Evolutionary conservation across 768 basidiomycete species (phyloP).

Genomic region (Daedaleopsis nitida): DNA sequence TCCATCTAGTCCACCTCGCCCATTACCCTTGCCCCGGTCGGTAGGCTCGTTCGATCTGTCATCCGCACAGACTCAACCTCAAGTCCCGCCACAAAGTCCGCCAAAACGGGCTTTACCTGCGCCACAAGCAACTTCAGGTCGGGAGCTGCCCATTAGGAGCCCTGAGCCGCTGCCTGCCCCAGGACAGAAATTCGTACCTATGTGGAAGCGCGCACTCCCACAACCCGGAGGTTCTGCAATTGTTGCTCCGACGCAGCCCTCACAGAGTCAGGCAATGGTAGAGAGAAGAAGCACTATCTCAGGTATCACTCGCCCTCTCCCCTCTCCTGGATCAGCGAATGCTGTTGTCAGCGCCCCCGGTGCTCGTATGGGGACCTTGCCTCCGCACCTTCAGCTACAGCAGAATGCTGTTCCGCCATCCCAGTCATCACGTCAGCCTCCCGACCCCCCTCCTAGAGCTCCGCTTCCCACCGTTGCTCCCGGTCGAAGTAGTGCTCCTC

Average conservation of each 20-base stretch:
- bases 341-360: neutral
- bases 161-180: conserved; percentile 12
- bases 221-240: conserved; percentile 22
- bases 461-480: neutral
- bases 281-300: conserved; percentile 28
- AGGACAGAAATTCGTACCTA: conserved; percentile 40
- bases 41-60: conserved; percentile 14
- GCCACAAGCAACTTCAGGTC: conserved; percentile 1
- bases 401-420: conserved; percentile 6
- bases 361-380: conserved; percentile 6
- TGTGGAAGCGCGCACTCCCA: conserved; percentile 44
- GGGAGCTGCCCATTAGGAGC: conserved; percentile 1
- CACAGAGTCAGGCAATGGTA: conserved; percentile 3
- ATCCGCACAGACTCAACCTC: conserved; percentile 3
- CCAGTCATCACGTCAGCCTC: conserved; percentile 1
- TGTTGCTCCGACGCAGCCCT: conserved; percentile 4
- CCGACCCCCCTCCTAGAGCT: neutral
- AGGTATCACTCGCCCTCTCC: conserved; percentile 7
- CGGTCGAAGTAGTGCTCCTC: neutral
- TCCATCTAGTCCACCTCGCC: conserved; percentile 17
- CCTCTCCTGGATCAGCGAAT: neutral
- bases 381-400: conserved; percentile 24
- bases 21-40: conserved; percentile 22
- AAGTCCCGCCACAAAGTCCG: conserved; percentile 11
- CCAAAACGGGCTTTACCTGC: conserved; percentile 17